Evolutionary conservation across 2,329 filamentous ascomycete genomes (phyloP).

Genomic region (Arthrobotrys pseudoclavata): DNA sequence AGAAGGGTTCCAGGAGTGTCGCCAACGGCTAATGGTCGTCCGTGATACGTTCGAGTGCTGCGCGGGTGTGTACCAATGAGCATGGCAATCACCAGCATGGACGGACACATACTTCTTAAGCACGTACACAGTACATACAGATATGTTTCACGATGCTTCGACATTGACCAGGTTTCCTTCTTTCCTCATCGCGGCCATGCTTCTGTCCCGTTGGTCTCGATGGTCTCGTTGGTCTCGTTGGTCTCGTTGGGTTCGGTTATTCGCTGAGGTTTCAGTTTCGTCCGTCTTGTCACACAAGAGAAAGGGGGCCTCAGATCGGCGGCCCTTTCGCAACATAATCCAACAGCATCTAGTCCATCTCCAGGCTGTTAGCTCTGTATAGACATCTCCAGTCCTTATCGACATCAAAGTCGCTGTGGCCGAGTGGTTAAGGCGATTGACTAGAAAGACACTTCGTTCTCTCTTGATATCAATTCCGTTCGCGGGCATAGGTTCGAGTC

Average conservation of each 20-base stretch:
- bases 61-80: constrained; percentile 13
- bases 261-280: constrained; percentile 21
- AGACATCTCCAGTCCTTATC: neutral
- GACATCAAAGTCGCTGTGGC: constrained; percentile 39
- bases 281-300: constrained; percentile 20
- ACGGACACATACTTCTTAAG: constrained; percentile 9
- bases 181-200: neutral
- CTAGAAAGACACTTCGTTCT: constrained; percentile 32
- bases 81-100: constrained; percentile 30
- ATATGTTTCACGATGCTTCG: constrained; percentile 24
- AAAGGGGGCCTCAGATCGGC: constrained; percentile 21
- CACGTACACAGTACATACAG: constrained; percentile 10
- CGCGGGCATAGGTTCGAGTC: constrained; percentile 52
- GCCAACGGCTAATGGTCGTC: constrained; percentile 41
- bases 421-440: constrained; percentile 56
- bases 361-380: neutral
- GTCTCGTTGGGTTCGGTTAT: neutral
- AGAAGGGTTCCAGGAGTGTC: constrained; percentile 36
- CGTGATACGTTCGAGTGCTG: constrained; percentile 18
- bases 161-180: neutral
- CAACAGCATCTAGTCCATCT: neutral
- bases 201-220: neutral
- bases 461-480: constrained; percentile 47
- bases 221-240: constrained; percentile 5
- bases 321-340: neutral